A percentile compares a stretch with the other conserved stretches of the same genome.
Conservation (phyloP, 148 eudicot genomes). For the Chenopodium berlandieri region DNA sequence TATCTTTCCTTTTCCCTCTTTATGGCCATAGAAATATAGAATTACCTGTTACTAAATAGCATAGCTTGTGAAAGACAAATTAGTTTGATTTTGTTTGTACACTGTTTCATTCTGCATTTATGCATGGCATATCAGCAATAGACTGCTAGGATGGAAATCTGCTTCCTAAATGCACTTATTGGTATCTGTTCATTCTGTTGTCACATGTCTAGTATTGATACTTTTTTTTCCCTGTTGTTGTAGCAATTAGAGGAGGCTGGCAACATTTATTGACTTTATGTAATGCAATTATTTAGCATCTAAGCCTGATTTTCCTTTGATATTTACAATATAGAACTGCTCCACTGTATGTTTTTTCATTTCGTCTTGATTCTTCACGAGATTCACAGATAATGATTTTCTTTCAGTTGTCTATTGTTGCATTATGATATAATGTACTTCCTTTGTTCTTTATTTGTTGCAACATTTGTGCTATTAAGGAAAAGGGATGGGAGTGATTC, state of each 20-base stretch:
- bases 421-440: background rate
- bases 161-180: conserved; percentile 2
- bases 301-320: background rate
- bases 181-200: background rate
- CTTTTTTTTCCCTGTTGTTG: background rate
- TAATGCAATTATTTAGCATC: background rate
- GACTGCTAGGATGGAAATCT: background rate
- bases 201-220: background rate
- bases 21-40: no score
- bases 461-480: no score
- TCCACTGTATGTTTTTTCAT: background rate
- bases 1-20: background rate
- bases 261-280: background rate
- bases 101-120: background rate
- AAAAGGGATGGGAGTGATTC: no score
- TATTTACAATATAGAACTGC: background rate
- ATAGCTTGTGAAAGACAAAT: background rate
- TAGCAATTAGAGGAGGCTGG: background rate
- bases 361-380: background rate
- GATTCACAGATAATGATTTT: background rate
- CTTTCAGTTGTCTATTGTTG: background rate
- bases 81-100: background rate
- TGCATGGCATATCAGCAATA: background rate
- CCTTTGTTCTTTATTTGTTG: no score
- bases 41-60: background rate